phyloP scores from a whole-genome alignment of 2,329 filamentous ascomycete genomes.

The Fusarium sp. region DNA sequence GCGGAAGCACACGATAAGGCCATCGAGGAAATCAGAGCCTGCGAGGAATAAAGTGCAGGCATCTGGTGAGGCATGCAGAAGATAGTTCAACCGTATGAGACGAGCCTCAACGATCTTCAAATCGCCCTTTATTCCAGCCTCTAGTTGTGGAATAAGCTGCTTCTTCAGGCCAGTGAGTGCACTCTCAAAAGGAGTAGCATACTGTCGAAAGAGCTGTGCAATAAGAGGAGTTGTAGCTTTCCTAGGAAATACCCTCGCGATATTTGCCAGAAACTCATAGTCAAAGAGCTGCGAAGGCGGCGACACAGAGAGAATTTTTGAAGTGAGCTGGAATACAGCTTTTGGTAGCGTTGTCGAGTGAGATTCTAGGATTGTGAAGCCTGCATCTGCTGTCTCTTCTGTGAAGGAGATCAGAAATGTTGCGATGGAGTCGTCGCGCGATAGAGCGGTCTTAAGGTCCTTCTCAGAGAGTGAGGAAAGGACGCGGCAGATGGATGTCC shows the following conservation, averaged over 20 bases:
- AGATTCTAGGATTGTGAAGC: constrained; percentile 48
- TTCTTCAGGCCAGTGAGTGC: constrained; percentile 71
- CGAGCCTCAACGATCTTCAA: constrained; percentile 64
- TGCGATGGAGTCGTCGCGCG: constrained; percentile 67
- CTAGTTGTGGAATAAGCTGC: constrained; percentile 70
- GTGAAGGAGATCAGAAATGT: constrained; percentile 76
- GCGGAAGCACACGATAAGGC: constrained; percentile 73
- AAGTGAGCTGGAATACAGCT: constrained; percentile 71
- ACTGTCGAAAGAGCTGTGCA: constrained; percentile 61
- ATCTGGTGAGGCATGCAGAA: constrained; percentile 70
- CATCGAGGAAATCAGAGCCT: constrained; percentile 89
- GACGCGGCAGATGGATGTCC: constrained; percentile 74
- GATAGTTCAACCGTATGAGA: constrained; percentile 69
- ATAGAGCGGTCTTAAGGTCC: constrained; percentile 63
- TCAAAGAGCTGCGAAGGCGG: constrained; percentile 63
- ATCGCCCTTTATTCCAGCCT: constrained; percentile 67
- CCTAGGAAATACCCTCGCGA: constrained; percentile 75
- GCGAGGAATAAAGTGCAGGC: constrained; percentile 75
- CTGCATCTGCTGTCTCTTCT: constrained; percentile 61
- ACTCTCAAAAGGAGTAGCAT: constrained; percentile 61
- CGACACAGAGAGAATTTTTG: constrained; percentile 61
- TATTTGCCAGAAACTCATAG: constrained; percentile 75
- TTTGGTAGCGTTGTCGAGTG: constrained; percentile 65
- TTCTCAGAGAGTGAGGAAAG: constrained; percentile 69
- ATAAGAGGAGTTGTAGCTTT: constrained; percentile 67